These are phyloP conservation scores for Lactarius sanguifluus DNA, from an alignment of 768 basidiomycete species.

Conservation along the genomic window DNA sequence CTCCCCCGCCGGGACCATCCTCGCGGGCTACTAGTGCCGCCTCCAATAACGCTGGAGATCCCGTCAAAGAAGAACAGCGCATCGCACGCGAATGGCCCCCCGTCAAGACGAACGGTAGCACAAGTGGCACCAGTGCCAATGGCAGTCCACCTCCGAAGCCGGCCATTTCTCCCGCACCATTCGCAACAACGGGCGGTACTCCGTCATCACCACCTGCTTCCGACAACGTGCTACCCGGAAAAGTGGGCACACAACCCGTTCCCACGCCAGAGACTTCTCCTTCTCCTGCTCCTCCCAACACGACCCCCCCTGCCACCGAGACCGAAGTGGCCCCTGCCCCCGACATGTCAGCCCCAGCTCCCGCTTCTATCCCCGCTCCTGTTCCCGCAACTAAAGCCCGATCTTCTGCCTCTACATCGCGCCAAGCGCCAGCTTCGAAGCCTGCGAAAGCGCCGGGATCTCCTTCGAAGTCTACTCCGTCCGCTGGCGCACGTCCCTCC, in stretches of 20 bases:
- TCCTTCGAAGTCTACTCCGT: constrained; percentile 35
- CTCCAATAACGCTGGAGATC: constrained; percentile 63
- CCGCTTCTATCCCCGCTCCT: constrained; percentile 27
- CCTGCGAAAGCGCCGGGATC: constrained; percentile 25
- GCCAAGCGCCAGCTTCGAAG: constrained; percentile 7
- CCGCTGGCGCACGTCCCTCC: constrained; percentile 23
- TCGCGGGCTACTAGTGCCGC: constrained; percentile 66
- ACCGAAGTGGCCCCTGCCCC: neutral
- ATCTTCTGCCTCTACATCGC: constrained; percentile 13
- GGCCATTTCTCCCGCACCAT: constrained; percentile 11
- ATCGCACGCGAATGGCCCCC: constrained; percentile 80
- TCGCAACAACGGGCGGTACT: neutral
- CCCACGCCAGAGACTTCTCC: constrained; percentile 1
- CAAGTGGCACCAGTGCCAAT: constrained; percentile 1
- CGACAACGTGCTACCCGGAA: neutral
- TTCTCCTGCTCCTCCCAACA: neutral
- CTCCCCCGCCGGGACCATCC: constrained; percentile 33
- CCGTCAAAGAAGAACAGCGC: constrained; percentile 62
- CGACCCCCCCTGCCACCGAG: neutral
- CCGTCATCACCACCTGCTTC: neutral
- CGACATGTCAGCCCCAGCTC: constrained; percentile 20
- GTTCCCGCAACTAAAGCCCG: constrained; percentile 24
- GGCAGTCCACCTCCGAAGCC: neutral
- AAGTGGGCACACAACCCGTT: neutral
- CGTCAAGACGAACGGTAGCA: constrained; percentile 20